Conservation (phyloP, 1,284 basidiomycete genomes). For the Sporisorium graminicola region DNA sequence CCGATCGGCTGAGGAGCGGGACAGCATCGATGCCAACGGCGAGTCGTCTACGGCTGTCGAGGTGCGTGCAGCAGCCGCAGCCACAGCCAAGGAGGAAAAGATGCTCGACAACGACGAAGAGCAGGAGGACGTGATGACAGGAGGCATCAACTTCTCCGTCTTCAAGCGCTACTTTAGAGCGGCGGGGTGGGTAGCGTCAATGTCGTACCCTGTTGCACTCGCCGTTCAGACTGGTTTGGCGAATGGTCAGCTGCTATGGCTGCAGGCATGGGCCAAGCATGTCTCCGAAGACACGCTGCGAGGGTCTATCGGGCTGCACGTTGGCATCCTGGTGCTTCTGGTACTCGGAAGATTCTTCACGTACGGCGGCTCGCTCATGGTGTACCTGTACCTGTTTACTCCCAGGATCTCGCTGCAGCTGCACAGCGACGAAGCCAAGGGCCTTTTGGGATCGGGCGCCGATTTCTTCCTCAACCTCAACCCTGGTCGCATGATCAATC, state of each 20-base stretch:
- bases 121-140: constrained; percentile 16
- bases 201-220: constrained; percentile 7
- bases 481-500: constrained; percentile 45
- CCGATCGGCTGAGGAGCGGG: constrained; percentile 3
- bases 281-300: constrained; percentile 10
- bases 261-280: constrained; percentile 16
- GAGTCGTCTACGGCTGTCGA: constrained; percentile 9
- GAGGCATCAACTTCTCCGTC: constrained; percentile 8
- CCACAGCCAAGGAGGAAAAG: constrained; percentile 10
- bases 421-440: constrained; percentile 19
- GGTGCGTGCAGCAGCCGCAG: constrained; percentile 12
- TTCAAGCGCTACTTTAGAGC: constrained; percentile 17
- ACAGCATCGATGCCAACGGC: neutral
- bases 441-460: constrained; percentile 16
- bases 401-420: constrained; percentile 12
- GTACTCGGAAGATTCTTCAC: neutral
- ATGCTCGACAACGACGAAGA: constrained; percentile 13
- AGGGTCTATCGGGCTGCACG: constrained; percentile 8
- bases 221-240: constrained; percentile 1
- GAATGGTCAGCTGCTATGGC: constrained; percentile 18
- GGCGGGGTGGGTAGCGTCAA: constrained; percentile 4
- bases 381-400: constrained; percentile 3
- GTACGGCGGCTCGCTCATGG: constrained; percentile 6
- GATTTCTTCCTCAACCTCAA: constrained; percentile 36
- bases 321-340: constrained; percentile 3